Evolutionary conservation across 306 rosid species (phyloP).

Genomic region (Gastrolobium bilobum): DNA sequence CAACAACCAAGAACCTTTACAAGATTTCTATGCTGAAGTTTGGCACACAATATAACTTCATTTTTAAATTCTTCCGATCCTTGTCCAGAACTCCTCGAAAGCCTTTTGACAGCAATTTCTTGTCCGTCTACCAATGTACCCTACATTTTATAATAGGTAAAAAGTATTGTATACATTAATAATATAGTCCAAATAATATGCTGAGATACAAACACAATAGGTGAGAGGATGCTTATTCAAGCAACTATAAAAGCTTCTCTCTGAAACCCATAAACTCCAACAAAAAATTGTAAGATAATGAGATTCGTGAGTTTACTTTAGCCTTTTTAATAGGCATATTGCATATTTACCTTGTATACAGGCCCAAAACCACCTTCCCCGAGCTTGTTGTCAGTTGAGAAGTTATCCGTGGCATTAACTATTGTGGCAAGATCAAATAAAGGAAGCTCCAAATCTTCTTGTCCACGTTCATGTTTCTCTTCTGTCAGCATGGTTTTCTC

Average conservation of each 20-base stretch:
- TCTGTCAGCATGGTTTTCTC: too few species aligned
- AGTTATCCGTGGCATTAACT: slow-evolving; percentile 58
- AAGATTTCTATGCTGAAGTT: slow-evolving; percentile 43
- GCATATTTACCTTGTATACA: slow-evolving; percentile 57
- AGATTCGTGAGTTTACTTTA: neutral
- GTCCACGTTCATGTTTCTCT: neutral
- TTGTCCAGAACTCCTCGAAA: slow-evolving; percentile 34
- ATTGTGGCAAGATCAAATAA: slow-evolving; percentile 48
- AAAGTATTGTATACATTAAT: neutral
- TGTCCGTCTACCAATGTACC: slow-evolving; percentile 27
- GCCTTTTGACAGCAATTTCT: slow-evolving; percentile 41
- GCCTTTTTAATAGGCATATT: neutral
- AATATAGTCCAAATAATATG: too few species aligned
- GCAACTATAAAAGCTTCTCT: too few species aligned
- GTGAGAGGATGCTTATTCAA: too few species aligned
- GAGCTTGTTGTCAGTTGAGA: slow-evolving; percentile 55
- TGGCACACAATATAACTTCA: slow-evolving; percentile 17
- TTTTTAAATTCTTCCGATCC: slow-evolving; percentile 36
- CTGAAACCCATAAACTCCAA: too few species aligned
- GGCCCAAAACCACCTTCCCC: slow-evolving; percentile 76
- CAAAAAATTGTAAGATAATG: neutral
- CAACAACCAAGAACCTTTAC: slow-evolving; percentile 45
- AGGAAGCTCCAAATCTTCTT: slow-evolving; percentile 60
- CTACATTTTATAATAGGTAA: neutral
- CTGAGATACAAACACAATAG: too few species aligned